Conservation (phyloP, 2,329 filamentous ascomycete species). For the Colletotrichum camelliae region DNA sequence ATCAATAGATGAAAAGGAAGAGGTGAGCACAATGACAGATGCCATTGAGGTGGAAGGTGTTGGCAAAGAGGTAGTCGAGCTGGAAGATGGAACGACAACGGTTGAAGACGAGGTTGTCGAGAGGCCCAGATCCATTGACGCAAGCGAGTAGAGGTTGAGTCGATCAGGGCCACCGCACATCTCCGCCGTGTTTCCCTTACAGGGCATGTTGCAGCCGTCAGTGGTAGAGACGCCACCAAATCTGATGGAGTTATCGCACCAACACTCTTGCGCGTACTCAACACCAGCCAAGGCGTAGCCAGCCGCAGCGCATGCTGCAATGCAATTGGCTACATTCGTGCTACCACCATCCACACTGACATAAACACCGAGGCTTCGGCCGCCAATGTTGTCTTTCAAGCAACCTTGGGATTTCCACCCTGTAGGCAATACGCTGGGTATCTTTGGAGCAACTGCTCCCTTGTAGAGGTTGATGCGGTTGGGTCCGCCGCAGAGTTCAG, state of each 20-base stretch:
- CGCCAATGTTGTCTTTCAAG: not conserved
- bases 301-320: not conserved
- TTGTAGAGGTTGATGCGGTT: slow-evolving; percentile 38
- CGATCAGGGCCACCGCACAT: not conserved
- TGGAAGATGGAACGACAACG: not conserved
- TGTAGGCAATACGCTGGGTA: not conserved
- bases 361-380: not conserved
- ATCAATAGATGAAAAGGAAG: not conserved
- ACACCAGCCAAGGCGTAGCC: not conserved
- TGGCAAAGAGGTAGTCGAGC: not conserved
- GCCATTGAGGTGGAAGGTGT: not conserved
- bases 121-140: not conserved
- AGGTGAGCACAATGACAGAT: not conserved
- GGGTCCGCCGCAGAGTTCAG: slow-evolving; percentile 33
- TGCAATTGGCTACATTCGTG: not conserved
- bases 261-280: not conserved
- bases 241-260: slow-evolving; percentile 4
- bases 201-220: not conserved
- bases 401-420: not conserved
- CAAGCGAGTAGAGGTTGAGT: not conserved
- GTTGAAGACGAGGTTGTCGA: not conserved
- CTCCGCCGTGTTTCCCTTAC: not conserved
- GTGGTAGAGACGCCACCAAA: not conserved
- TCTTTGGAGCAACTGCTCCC: slow-evolving; percentile 22
- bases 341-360: not conserved